phyloP scores from a whole-genome alignment of 306 rosid species.

The Fagus sylvatica region DNA sequence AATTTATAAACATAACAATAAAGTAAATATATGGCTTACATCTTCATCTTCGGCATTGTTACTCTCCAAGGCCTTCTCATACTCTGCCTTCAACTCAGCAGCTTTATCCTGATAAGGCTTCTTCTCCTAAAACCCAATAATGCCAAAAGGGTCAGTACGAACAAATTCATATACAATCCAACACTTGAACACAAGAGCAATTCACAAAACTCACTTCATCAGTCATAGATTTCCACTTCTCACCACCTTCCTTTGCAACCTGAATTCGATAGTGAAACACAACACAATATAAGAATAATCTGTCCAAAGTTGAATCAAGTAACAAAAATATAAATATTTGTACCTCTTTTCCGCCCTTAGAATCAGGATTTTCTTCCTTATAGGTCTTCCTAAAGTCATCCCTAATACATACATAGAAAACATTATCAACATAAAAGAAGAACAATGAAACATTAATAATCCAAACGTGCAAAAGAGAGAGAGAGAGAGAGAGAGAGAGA shows the following conservation, averaged over 20 bases:
- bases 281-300: neutral
- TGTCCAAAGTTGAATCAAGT: neutral
- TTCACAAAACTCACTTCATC: slow-evolving; percentile 54
- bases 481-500: neutral
- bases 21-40: slow-evolving; percentile 23
- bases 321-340: neutral
- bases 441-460: neutral
- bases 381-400: slow-evolving; percentile 69
- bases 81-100: slow-evolving; percentile 74
- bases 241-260: slow-evolving; percentile 86
- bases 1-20: neutral
- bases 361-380: slow-evolving; percentile 73
- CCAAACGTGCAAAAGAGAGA: neutral
- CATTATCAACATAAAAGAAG: neutral
- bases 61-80: slow-evolving; percentile 50
- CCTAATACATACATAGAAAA: slow-evolving; percentile 34
- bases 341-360: slow-evolving; percentile 71
- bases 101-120: slow-evolving; percentile 69
- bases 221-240: slow-evolving; percentile 73
- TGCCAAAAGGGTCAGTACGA: neutral
- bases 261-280: neutral
- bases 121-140: slow-evolving; percentile 56
- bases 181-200: neutral
- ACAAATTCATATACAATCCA: neutral
- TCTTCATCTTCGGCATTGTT: slow-evolving; percentile 47